Percentiles rank a stretch among this genome's conserved stretches.
phyloP scores from a whole-genome alignment of 2,329 filamentous ascomycete species.

The Tothia fuscella region DNA sequence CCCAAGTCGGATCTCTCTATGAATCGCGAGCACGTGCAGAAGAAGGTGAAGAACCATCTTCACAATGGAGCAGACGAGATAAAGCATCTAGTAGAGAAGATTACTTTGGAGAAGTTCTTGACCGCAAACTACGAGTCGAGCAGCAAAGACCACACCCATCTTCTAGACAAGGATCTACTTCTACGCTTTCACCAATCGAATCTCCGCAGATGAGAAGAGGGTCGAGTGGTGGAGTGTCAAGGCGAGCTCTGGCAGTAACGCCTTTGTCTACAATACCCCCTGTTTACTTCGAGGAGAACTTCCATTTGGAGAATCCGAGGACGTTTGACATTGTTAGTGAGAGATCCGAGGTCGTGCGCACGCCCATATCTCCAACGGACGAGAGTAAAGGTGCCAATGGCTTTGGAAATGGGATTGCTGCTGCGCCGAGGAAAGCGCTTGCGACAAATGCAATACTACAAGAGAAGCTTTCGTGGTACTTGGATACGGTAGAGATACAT shows the following conservation, averaged over 20 bases:
- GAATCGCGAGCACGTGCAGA: constrained; percentile 80
- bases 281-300: constrained; percentile 91
- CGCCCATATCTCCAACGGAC: constrained; percentile 41
- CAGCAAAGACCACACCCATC: constrained; percentile 22
- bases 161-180: constrained; percentile 29
- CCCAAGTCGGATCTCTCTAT: constrained; percentile 75
- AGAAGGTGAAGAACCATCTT: constrained; percentile 52
- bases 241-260: constrained; percentile 61
- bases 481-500: constrained; percentile 98
- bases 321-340: constrained; percentile 97
- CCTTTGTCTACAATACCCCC: constrained; percentile 83
- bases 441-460: constrained; percentile 95
- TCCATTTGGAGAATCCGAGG: constrained; percentile 88
- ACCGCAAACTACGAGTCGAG: constrained; percentile 25
- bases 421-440: constrained; percentile 59
- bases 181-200: constrained; percentile 34
- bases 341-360: constrained; percentile 84
- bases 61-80: constrained; percentile 34
- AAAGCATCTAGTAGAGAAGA: constrained; percentile 34
- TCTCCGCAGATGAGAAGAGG: constrained; percentile 32
- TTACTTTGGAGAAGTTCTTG: constrained; percentile 36
- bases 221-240: constrained; percentile 37
- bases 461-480: constrained; percentile 98
- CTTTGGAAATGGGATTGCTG: constrained; percentile 40
- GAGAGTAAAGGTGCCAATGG: constrained; percentile 47